A percentile compares a stretch with the other conserved stretches of the same genome.
phyloP scores from a whole-genome alignment of 2,329 filamentous ascomycete species.

The Nemania sp. region DNA sequence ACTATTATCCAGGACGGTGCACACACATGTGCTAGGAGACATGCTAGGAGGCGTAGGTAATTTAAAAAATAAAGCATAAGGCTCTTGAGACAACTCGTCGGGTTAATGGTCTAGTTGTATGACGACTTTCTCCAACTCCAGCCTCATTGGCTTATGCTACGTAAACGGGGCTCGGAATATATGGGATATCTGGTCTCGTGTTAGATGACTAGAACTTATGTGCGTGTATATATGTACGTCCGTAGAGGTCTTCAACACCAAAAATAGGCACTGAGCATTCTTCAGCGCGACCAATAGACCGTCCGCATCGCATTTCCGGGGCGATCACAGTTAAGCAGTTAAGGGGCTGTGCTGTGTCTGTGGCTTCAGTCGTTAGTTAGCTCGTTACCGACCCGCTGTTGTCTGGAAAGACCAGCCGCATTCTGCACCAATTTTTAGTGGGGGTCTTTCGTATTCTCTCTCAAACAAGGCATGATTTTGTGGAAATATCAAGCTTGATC shows the following conservation, averaged over 20 bases:
- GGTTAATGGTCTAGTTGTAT: not conserved
- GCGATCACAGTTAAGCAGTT: not conserved
- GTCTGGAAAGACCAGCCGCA: not conserved
- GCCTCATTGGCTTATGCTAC: not conserved
- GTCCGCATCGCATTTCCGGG: not conserved
- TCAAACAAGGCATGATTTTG: not conserved
- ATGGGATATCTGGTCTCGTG: not conserved
- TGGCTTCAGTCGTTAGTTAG: not conserved
- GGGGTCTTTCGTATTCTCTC: not conserved
- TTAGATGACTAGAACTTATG: not conserved
- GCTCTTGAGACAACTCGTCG: not conserved
- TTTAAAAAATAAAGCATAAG: not conserved
- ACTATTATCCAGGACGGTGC: not conserved
- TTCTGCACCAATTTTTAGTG: not conserved
- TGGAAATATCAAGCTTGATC: not conserved
- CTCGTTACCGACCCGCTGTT: not conserved
- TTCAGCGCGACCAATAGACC: not conserved
- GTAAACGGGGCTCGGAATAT: not conserved
- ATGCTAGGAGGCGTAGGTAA: too few relatives aligned
- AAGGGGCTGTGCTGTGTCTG: conserved; percentile 7
- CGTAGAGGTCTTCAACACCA: not conserved
- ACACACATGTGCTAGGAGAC: not conserved
- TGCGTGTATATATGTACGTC: too few relatives aligned
- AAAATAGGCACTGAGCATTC: not conserved
- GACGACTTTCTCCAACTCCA: not conserved